Percentiles rank a stretch among this genome's conserved stretches.
phyloP scores from a whole-genome alignment of 2,329 filamentous ascomycete genomes.

The Epichloe coenophiala region DNA sequence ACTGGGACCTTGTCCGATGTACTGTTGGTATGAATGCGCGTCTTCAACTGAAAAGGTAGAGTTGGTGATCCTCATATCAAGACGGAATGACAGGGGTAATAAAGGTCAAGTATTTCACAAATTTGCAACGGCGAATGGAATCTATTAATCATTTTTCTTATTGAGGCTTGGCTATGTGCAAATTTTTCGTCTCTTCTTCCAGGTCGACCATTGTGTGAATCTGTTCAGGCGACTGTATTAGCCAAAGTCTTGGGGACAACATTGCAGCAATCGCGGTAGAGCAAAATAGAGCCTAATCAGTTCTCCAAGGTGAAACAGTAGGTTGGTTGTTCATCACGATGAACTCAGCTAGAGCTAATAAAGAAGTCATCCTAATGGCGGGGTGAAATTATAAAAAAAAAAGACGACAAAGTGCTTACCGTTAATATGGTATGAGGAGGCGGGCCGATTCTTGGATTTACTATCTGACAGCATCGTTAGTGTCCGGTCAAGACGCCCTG shows the following conservation, averaged over 20 bases:
- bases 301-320: constrained; percentile 47
- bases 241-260: not conserved
- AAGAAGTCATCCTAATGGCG: constrained; percentile 36
- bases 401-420: not conserved
- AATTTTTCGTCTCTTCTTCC: not conserved
- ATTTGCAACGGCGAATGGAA: not conserved
- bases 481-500: constrained; percentile 1
- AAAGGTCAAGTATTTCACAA: not conserved
- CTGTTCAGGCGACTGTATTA: not conserved
- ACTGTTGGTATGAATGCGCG: constrained; percentile 85
- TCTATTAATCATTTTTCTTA: not conserved
- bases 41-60: constrained; percentile 33
- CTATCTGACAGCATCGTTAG: not conserved
- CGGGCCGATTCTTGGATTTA: not conserved
- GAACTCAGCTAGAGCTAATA: constrained; percentile 39
- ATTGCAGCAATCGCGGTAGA: not conserved
- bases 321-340: constrained; percentile 35
- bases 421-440: not conserved
- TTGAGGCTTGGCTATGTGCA: not conserved
- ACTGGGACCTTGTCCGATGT: constrained; percentile 83
- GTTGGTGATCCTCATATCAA: not conserved
- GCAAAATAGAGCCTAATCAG: constrained; percentile 27
- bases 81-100: not conserved
- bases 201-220: not conserved
- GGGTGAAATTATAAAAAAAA: not conserved